Evolutionary conservation across 805 yeast species (phyloP).

Genomic region (Danielia oregonensis): DNA sequence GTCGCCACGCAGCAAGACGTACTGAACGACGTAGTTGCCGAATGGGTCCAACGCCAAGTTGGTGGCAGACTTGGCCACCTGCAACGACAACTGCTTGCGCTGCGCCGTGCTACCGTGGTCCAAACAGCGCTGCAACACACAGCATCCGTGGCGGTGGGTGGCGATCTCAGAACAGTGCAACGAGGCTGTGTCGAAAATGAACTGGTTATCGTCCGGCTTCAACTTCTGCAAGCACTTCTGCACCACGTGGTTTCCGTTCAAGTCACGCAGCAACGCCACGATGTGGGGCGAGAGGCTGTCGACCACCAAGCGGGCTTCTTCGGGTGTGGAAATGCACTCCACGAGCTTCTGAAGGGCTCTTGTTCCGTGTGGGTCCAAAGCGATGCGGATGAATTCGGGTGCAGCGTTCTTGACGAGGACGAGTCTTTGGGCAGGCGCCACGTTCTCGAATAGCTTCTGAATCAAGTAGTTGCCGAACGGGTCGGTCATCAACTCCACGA

Average conservation of each 20-base stretch:
- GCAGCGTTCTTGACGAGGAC: constrained; percentile 67
- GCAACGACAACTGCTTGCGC: constrained; percentile 59
- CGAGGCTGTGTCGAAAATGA: constrained; percentile 84
- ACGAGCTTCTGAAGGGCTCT: constrained; percentile 91
- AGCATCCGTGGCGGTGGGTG: constrained; percentile 92
- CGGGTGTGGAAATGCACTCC: constrained; percentile 69
- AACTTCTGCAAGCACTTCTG: constrained; percentile 85
- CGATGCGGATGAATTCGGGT: constrained; percentile 70
- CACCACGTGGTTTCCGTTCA: constrained; percentile 95
- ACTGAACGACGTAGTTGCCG: constrained; percentile 96
- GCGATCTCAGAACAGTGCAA: constrained; percentile 75
- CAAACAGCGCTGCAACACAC: constrained; percentile 91
- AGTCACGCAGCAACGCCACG: constrained; percentile 76
- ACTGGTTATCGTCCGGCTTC: constrained; percentile 66
- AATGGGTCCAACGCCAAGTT: constrained; percentile 83
- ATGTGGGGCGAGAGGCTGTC: constrained; percentile 63
- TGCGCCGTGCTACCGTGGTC: constrained; percentile 81
- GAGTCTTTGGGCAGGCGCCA: constrained; percentile 65
- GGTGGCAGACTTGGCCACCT: constrained; percentile 66
- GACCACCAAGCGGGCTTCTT: constrained; percentile 66
- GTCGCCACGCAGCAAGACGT: constrained; percentile 60
- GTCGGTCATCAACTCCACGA: constrained; percentile 86
- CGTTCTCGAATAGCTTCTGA: constrained; percentile 83
- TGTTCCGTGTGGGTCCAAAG: constrained; percentile 93
- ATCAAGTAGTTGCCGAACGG: constrained; percentile 97